Evolutionary conservation across 805 yeast species (phyloP), one percentile per base, ranked within the genome.

Genomic region (Yarrowia sp.): DNA sequence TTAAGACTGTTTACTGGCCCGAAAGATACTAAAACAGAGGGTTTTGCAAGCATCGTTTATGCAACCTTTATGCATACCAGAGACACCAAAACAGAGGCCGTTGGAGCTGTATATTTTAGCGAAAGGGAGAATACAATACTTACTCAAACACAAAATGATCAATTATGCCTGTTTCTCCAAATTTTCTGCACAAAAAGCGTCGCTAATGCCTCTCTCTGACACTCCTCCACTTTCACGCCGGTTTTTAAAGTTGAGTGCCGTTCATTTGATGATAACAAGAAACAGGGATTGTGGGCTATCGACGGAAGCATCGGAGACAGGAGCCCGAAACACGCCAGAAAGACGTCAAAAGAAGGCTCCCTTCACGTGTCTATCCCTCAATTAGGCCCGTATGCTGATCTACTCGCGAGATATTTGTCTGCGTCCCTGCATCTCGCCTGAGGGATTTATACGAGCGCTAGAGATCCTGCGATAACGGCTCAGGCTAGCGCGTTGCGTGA

Each of bases 261-360:
- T 44, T 44, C 51, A 44, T 44, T 44, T 44, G 51, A 27, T 44
- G 51, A 44, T 29, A 44, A 44, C 35, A 44, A 3, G 6, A 13
- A 8, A 24, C 47, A 41, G 47, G 47, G 31, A 9, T 18, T 36
- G 41, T 19, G 41, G 41, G 41, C 41, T 36, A 19, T 36, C 41
- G 14, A 5, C 19, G 22, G 19, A 18, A 18, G 22, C 19, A 12
- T 19, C 13, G 21, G 4, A 6, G 38, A n/a, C n/a, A n/a, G n/a
- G n/a, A n/a, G n/a, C n/a, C n/a, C n/a, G n/a, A n/a, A n/a, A n/a
- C n/a, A 27, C 8, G 29, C 10, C 29, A 27, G 29, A 27, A 12
- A 27, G 4, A 27, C 9, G 6, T n/a, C n/a, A n/a, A n/a, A n/a
- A n/a, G n/a, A n/a, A n/a, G n/a, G n/a, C n/a, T n/a, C n/a, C n/a